These are phyloP conservation scores for Rhexocercosporidium sp. DNA, from an alignment of 2,329 filamentous ascomycete species.

Conservation along the genomic window DNA sequence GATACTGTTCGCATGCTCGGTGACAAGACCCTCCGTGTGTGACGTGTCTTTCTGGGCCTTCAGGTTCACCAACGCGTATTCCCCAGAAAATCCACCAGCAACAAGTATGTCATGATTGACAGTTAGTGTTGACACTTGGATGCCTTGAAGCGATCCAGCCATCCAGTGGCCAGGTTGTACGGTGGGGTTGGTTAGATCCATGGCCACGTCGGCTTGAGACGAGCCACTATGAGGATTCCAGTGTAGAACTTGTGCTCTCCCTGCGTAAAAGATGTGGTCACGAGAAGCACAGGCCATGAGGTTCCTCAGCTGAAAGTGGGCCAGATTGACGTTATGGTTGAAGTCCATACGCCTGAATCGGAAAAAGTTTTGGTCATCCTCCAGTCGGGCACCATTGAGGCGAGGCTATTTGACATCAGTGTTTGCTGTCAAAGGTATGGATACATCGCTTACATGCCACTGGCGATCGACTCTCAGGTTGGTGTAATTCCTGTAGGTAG, in stretches of 20 bases:
- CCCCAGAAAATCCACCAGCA: constrained; percentile 47
- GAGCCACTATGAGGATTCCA: constrained; percentile 56
- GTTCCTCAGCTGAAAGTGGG: constrained; percentile 72
- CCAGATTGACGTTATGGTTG: constrained; percentile 56
- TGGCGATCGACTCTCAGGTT: constrained; percentile 55
- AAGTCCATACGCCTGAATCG: constrained; percentile 63
- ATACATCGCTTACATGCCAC: constrained; percentile 51
- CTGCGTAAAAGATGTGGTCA: constrained; percentile 62
- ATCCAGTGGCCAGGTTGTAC: constrained; percentile 31
- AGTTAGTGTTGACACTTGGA: constrained; percentile 43
- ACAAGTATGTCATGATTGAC: constrained; percentile 44
- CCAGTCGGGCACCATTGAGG: constrained; percentile 26
- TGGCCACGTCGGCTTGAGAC: constrained; percentile 23
- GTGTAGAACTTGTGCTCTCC: constrained; percentile 53
- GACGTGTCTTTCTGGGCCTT: constrained; percentile 37
- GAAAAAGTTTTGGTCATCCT: constrained; percentile 52
- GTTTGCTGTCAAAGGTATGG: background rate
- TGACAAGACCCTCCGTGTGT: constrained; percentile 45
- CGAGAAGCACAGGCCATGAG: constrained; percentile 62
- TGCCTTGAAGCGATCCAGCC: constrained; percentile 28
- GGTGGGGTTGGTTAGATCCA: constrained; percentile 39
- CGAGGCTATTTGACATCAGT: constrained; percentile 23
- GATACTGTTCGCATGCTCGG: constrained; percentile 61
- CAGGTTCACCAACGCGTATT: constrained; percentile 46
- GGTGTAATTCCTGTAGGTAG: constrained; percentile 62